Evolutionary conservation across 2,329 filamentous ascomycete genomes (phyloP), one percentile per base, ranked within the genome.

Genomic region (Penicillium sp.): DNA sequence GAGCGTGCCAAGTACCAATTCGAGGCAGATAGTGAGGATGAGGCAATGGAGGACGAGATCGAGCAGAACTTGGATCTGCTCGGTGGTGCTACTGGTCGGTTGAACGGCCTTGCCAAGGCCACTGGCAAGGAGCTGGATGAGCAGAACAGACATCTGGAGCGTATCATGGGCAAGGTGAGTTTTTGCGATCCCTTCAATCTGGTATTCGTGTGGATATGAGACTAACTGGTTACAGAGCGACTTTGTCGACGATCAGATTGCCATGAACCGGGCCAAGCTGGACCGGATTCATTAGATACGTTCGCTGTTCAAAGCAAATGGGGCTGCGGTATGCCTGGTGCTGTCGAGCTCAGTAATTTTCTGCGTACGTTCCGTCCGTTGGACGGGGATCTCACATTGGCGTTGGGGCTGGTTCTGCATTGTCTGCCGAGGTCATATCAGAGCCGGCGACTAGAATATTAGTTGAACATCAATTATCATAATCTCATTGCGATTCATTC

Each of bases 201-300:
- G 12, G 17, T 31, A 21, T 12, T 27, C 3, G 21, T 12, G 12
- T 39, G 25, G 5, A 41, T 12, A 35, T 13, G 35, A 53, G 53
- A 52, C 70, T 74, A 65, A 75, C 55, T 60, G 45, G 29, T 61
- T 48, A 27, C 73, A 91, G 90, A 93, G 88, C 77, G 91, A 96
- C 73, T 83, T 82, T 66, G 90, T 96, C 65, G 89, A 92, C 74
- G 89, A 93, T 65, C 85, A 89, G 70, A 90, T 93, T 68, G 86
- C 86, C 58, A 86, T 91, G 83, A 93, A 93, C 79, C 82, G 89
- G 63, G 86, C 88, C 68, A 83, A 86, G 66, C 73, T 92, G 73
- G 86, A 89, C 68, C 82, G 87, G 38, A 78, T 78, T 59, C 74
- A 65, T 62, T 78, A 72, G 60, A 43, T 19, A n/a, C 9, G 12